Conservation (phyloP, 2,329 filamentous ascomycete species). For the Aureobasidium sp. region DNA sequence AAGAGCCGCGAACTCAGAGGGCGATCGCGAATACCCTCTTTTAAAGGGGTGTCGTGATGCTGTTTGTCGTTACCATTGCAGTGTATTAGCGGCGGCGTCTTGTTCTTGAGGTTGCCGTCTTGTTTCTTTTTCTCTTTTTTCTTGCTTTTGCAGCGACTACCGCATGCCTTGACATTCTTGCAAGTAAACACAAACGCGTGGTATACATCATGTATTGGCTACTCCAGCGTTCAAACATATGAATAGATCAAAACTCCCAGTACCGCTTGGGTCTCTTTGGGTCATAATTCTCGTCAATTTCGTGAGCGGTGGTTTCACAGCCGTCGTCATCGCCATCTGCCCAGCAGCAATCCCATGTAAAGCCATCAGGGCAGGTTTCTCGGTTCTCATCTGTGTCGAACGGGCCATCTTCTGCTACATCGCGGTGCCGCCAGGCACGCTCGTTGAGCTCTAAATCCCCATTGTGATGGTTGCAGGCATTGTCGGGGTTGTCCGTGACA, state of each 20-base stretch:
- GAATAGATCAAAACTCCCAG: not conserved
- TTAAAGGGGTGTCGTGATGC: not conserved
- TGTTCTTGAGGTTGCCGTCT: not conserved
- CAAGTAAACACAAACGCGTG: not conserved
- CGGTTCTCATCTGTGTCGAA: not conserved
- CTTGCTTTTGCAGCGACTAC: not conserved
- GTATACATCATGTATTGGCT: not conserved
- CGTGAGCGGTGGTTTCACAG: not conserved
- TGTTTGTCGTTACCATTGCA: not conserved
- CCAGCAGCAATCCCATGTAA: not conserved
- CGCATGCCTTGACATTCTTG: not conserved
- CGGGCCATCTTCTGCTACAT: not conserved
- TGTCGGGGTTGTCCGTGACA: not conserved
- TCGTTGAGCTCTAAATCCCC: not conserved
- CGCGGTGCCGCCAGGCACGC: no score
- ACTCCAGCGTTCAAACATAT: not conserved
- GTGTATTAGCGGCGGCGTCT: conserved; percentile 8
- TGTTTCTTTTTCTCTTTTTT: not conserved
- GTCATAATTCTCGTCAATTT: not conserved
- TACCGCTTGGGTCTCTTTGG: not conserved
- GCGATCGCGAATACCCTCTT: not conserved
- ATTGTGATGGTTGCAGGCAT: not conserved
- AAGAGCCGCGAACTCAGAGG: not conserved
- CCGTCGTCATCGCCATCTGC: not conserved
- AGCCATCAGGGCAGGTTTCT: not conserved